Evolutionary conservation across 2,329 filamentous ascomycete genomes (phyloP).

Genomic region (Diaporthe capsici): DNA sequence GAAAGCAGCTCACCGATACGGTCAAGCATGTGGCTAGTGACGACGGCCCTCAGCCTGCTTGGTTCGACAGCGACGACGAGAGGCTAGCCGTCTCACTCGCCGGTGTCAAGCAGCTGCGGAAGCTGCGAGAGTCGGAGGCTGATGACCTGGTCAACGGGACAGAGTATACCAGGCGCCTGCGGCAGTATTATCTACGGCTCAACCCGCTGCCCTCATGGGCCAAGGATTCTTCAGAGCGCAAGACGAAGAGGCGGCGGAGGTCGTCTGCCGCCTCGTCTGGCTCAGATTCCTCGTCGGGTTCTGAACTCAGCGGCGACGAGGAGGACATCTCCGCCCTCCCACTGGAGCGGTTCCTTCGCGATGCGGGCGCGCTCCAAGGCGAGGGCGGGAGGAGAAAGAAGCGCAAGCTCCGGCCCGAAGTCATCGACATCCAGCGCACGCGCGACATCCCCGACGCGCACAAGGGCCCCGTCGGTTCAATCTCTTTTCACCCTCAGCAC

Average conservation of each 20-base stretch:
- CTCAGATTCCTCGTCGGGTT: constrained; percentile 51
- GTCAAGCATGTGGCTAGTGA: constrained; percentile 42
- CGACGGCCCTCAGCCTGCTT: constrained; percentile 70
- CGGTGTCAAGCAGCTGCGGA: constrained; percentile 80
- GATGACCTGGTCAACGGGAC: constrained; percentile 90
- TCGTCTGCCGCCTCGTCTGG: constrained; percentile 62
- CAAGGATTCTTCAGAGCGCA: constrained; percentile 60
- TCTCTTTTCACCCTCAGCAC: constrained; percentile 90
- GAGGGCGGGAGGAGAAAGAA: constrained; percentile 65
- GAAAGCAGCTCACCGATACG: constrained; percentile 50
- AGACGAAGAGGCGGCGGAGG: constrained; percentile 63
- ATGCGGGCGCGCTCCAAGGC: constrained; percentile 76
- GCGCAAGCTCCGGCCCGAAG: constrained; percentile 85
- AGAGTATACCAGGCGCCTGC: constrained; percentile 86
- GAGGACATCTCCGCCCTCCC: constrained; percentile 80
- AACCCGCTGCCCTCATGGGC: constrained; percentile 75
- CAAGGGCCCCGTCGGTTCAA: constrained; percentile 82
- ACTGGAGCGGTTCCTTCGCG: constrained; percentile 83
- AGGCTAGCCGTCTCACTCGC: constrained; percentile 86
- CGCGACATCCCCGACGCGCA: constrained; percentile 87
- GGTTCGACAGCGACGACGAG: constrained; percentile 98
- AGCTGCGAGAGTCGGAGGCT: constrained; percentile 82
- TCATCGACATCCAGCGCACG: constrained; percentile 89
- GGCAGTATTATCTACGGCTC: constrained; percentile 79
- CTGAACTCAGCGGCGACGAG: constrained; percentile 55